A percentile compares a stretch with the other conserved stretches of the same genome.
Evolutionary conservation across 1,284 basidiomycete genomes (phyloP).

Genomic region (Trametes sp.): DNA sequence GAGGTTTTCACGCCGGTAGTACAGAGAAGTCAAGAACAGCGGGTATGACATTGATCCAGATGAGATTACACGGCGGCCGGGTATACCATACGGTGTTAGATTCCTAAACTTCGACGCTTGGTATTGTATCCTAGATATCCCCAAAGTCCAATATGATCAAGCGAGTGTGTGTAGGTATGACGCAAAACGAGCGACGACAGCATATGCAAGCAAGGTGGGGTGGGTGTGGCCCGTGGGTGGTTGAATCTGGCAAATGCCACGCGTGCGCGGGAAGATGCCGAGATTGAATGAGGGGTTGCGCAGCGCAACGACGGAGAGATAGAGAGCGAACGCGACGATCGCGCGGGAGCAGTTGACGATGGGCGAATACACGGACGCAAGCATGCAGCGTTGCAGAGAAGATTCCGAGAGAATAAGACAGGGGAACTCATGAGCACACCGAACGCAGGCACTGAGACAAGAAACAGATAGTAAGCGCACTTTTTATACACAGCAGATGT

Average conservation of each 20-base stretch:
- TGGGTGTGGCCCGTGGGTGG: conserved; percentile 2
- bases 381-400: neutral
- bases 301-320: neutral
- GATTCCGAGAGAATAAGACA: neutral
- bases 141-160: neutral
- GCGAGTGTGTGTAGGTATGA: neutral
- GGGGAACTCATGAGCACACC: conserved; percentile 1
- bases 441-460: neutral
- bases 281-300: neutral
- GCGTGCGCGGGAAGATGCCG: neutral
- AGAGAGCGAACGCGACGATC: neutral
- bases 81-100: neutral
- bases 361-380: neutral
- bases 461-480: conserved; percentile 7
- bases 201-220: neutral
- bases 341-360: neutral
- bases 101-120: neutral
- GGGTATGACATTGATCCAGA: neutral
- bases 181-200: neutral
- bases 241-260: neutral
- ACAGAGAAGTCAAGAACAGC: neutral
- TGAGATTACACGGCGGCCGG: neutral
- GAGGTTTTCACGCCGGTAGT: too few species aligned
- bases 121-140: neutral
- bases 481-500: conserved; percentile 21